Conservation (phyloP, 352 stramenopile genomes). For the Phytophthora pinifolia region DNA sequence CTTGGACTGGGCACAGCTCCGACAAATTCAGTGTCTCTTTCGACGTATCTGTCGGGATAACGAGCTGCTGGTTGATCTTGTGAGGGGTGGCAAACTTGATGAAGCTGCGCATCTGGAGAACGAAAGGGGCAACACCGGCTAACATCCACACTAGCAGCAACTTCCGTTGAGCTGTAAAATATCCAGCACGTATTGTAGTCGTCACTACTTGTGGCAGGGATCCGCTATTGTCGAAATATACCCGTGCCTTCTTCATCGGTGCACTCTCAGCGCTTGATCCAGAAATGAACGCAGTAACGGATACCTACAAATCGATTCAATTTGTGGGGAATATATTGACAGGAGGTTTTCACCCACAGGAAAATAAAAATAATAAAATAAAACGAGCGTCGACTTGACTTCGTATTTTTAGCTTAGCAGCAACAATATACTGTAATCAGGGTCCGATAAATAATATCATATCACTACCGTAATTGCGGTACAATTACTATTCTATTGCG, state of each 20-base stretch:
- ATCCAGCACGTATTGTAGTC: neutral
- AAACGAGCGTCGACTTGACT: too few relatives aligned
- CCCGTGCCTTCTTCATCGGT: constrained; percentile 8
- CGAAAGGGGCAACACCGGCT: constrained; percentile 14
- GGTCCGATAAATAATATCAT: too few relatives aligned
- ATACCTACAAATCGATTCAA: neutral
- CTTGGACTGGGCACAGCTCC: constrained; percentile 10
- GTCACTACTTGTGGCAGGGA: constrained; percentile 4
- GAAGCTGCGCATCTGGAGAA: constrained; percentile 20
- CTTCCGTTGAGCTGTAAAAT: constrained; percentile 8
- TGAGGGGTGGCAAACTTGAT: constrained; percentile 23
- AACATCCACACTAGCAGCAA: constrained; percentile 14
- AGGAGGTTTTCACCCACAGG: too few relatives aligned
- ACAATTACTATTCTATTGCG: too few relatives aligned
- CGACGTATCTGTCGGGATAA: neutral
- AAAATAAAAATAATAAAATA: too few relatives aligned
- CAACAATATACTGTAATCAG: too few relatives aligned
- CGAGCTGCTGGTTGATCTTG: constrained; percentile 22
- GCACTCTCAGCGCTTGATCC: neutral
- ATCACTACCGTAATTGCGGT: too few relatives aligned
- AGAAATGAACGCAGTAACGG: constrained; percentile 4
- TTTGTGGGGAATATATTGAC: constrained; percentile 4
- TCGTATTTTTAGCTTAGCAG: too few relatives aligned
- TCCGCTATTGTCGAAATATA: constrained; percentile 1
- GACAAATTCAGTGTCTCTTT: constrained; percentile 6